Base-by-base conservation (phyloP, 768 basidiomycete genomes). In the Calocybe gangraenosa region DNA sequence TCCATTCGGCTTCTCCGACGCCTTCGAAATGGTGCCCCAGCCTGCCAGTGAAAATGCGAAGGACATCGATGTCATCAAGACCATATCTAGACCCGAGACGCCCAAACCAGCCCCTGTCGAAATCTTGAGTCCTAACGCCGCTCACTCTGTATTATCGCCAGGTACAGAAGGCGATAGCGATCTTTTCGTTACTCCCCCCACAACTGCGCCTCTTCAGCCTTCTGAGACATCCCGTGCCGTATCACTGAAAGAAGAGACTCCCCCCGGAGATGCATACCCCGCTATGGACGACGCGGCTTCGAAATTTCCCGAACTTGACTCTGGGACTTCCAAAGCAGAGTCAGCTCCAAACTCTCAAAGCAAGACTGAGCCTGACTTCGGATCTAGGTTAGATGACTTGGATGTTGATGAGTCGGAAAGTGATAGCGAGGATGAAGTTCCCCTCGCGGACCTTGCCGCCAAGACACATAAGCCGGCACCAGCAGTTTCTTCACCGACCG, bases 151-250 rank as follows among this genome's bases (percentile, higher is more conserved):
- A 21, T 38, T 48, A 18, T 53, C 61, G 2, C 40, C 57, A 2
- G 55, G 52, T 30, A 50, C 69, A 11, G 58, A 64, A 44, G 66
- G 63, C 7, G 75, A 75, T 22, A 75, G 65, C 31, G 83, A 86
- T 23, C 53, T 71, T 13, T 87, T 87, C 54, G 65, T 72, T 39
- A 86, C 83, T 0, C 82, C 84, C 21, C 79, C 76, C 0, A 72
- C 74, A 10, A 71, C 76, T 31, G 67, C 69, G 1, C 55, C 56
- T 7, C 44, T 46, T 15, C 42, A 42, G 6, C 46, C 22, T 2
- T 48, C 57, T 9, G 40, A 51, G 37, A 46, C 50, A 17, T 39
- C 51, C 11, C 59, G 52, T 20, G 50, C 58, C n/a, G 44, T 40
- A n/a, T 40, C 49, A 22, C 48, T 38, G n/a, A 58, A 49, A 33